These are phyloP conservation scores for Leccinum obscurum DNA, from an alignment of 768 basidiomycete genomes.

Conservation along the genomic window DNA sequence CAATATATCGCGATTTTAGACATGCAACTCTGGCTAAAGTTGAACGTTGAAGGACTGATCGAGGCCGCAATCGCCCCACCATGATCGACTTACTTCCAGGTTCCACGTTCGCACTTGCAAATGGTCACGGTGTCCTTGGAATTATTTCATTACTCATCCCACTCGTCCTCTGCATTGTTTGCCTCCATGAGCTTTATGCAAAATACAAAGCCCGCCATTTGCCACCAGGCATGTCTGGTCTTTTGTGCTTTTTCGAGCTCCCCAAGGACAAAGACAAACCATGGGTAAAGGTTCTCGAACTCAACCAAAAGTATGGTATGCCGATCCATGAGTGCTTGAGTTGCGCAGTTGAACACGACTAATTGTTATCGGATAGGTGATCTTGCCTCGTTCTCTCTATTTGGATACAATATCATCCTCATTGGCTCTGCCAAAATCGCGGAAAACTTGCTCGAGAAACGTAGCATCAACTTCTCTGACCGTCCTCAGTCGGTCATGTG, in stretches of 20 bases:
- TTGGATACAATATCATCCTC: constrained; percentile 39
- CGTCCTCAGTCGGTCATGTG: too few species aligned
- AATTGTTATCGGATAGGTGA: constrained; percentile 9
- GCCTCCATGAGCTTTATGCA: constrained; percentile 2
- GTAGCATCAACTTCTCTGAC: constrained; percentile 21
- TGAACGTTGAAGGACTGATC: not conserved
- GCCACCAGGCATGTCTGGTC: constrained; percentile 19
- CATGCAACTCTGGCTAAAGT: too few species aligned
- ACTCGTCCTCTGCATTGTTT: not conserved
- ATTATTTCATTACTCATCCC: not conserved
- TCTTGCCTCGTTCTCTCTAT: constrained; percentile 13
- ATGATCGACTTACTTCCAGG: not conserved
- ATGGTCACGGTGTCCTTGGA: not conserved
- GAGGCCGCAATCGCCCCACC: not conserved
- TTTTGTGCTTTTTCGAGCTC: constrained; percentile 8
- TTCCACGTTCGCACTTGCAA: not conserved
- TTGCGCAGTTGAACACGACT: not conserved
- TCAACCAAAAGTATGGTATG: constrained; percentile 14
- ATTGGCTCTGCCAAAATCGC: constrained; percentile 44
- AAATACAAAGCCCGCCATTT: constrained; percentile 4
- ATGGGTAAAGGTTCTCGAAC: constrained; percentile 12
- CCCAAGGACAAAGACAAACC: constrained; percentile 1
- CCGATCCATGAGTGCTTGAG: not conserved
- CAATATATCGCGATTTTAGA: too few species aligned
- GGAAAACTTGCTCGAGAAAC: constrained; percentile 47